Conservation (phyloP, 2,329 filamentous ascomycete species). For the Trichoderma sp. region DNA sequence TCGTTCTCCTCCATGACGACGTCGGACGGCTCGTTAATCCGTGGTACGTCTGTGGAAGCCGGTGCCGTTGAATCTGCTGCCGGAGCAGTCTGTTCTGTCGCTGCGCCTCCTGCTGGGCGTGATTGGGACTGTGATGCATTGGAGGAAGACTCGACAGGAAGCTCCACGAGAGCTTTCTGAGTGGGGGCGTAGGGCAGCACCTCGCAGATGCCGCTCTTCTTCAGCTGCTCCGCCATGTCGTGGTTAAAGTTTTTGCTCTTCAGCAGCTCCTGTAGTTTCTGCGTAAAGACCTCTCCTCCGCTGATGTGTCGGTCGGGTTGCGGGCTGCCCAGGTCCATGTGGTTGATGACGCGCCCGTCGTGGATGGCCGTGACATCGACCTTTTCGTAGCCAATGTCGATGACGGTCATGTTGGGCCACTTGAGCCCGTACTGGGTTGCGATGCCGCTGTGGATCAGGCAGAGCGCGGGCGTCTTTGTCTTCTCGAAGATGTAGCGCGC, state of each 20-base stretch:
- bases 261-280: constrained; percentile 68
- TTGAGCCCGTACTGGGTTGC: constrained; percentile 84
- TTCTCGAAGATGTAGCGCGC: constrained; percentile 97
- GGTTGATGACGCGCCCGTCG: constrained; percentile 75
- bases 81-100: background rate
- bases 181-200: constrained; percentile 59
- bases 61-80: constrained; percentile 24
- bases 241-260: constrained; percentile 58
- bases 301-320: constrained; percentile 54
- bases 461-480: constrained; percentile 90
- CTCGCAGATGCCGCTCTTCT: constrained; percentile 67
- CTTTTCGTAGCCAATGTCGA: constrained; percentile 91
- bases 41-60: constrained; percentile 36
- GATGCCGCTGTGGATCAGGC: constrained; percentile 83
- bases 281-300: constrained; percentile 86
- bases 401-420: constrained; percentile 74
- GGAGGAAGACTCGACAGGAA: constrained; percentile 45
- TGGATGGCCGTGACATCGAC: constrained; percentile 89
- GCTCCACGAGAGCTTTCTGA: constrained; percentile 49
- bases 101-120: background rate
- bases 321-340: constrained; percentile 60
- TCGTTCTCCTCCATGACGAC: constrained; percentile 39
- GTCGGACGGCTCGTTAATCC: constrained; percentile 42
- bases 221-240: constrained; percentile 71
- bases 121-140: constrained; percentile 22